A percentile compares a stretch with the other conserved stretches of the same genome.
Conservation (phyloP, 169 alveolate genomes). For the Neospora caninum region DNA sequence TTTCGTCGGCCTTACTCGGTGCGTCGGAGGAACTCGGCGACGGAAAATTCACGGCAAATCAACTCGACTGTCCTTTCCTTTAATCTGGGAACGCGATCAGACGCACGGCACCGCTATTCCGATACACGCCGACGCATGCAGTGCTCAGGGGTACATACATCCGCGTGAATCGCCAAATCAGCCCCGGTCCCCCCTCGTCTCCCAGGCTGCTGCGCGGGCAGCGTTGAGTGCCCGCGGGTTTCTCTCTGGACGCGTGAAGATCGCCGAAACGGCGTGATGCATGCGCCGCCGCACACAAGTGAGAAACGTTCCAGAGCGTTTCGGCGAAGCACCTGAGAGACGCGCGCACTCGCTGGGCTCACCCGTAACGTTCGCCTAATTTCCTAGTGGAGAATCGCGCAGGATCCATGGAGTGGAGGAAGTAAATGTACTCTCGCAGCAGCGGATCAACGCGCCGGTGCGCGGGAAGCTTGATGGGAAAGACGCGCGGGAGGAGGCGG, state of each 20-base stretch:
- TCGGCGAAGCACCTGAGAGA: no score
- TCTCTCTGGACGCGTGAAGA: no score
- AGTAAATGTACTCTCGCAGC: slow-evolving; percentile 82
- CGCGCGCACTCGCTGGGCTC: slow-evolving; percentile 20
- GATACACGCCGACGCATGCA: no score
- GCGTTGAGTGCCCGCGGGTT: no score
- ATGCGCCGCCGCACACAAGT: no score
- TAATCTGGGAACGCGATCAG: slow-evolving; percentile 23
- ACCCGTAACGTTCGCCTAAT: slow-evolving; percentile 82
- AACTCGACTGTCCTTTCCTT: slow-evolving; percentile 56
- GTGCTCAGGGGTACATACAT: no score
- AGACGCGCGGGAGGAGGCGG: slow-evolving; percentile 81
- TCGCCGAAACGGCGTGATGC: no score
- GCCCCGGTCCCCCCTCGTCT: no score
- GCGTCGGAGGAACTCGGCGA: slow-evolving; percentile 38
- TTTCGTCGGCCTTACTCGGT: slow-evolving; percentile 24
- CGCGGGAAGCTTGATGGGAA: slow-evolving; percentile 76
- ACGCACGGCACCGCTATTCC: no score
- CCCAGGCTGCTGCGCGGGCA: no score
- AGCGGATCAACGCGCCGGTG: slow-evolving; percentile 79
- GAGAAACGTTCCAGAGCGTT: no score
- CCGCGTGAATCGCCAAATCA: no score
- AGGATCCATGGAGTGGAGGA: slow-evolving; percentile 85
- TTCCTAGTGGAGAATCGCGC: slow-evolving; percentile 80
- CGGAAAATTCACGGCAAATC: slow-evolving; percentile 49